Conservation (phyloP, 2,329 filamentous ascomycete genomes). For the Rhynchosporium agropyri region DNA sequence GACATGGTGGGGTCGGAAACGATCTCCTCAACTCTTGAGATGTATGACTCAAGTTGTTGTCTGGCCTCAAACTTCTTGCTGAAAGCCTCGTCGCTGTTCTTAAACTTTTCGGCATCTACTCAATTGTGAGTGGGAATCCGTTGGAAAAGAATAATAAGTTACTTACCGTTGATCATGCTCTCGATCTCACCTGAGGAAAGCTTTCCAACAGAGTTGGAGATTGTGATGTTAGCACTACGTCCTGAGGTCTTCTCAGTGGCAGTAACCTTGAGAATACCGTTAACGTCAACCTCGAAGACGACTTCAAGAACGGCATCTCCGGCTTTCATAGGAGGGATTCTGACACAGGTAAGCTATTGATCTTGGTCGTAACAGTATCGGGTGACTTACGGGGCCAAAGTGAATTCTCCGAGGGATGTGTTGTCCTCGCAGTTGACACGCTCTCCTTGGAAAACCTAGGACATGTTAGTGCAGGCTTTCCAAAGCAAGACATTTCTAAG, state of each 20-base stretch:
- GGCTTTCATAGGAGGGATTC: conserved; percentile 77
- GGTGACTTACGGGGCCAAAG: conserved; percentile 67
- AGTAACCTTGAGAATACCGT: conserved; percentile 99
- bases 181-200: conserved; percentile 93
- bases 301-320: conserved; percentile 96
- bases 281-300: conserved; percentile 99
- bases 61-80: conserved; percentile 99
- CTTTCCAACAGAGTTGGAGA: conserved; percentile 99
- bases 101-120: conserved; percentile 92
- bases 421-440: conserved; percentile 98
- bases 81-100: conserved; percentile 96
- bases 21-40: conserved; percentile 97
- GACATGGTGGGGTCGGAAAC: conserved; percentile 94
- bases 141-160: background rate
- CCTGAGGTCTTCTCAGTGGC: conserved; percentile 99
- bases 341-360: background rate
- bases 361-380: background rate
- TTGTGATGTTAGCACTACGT: conserved; percentile 98
- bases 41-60: conserved; percentile 99
- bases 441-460: conserved; percentile 82
- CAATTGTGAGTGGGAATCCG: conserved; percentile 27
- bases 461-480: too few species aligned
- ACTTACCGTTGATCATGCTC: conserved; percentile 86
- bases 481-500: conserved; percentile 58
- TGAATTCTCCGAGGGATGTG: conserved; percentile 97